Evolutionary conservation across 2,329 filamentous ascomycete genomes (phyloP).

Genomic region (Cytospora mali): DNA sequence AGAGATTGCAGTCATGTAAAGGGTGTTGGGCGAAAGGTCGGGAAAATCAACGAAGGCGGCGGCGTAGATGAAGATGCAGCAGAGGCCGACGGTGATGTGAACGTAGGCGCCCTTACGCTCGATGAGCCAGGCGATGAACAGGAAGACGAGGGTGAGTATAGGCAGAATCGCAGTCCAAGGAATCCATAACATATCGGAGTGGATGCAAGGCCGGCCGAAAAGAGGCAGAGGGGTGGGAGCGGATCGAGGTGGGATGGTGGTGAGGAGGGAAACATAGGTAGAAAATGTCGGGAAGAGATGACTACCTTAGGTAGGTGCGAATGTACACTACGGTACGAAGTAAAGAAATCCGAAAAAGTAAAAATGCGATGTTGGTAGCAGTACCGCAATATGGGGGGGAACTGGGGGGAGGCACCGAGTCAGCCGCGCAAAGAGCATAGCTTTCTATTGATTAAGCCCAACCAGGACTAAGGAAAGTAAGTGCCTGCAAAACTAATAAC

Average conservation of each 20-base stretch:
- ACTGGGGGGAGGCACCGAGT: conserved; percentile 10
- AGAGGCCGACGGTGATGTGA: conserved; percentile 46
- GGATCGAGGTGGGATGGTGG: conserved; percentile 27
- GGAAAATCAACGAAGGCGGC: conserved; percentile 46
- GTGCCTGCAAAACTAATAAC: not conserved
- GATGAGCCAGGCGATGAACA: conserved; percentile 46
- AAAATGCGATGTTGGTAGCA: conserved; percentile 21
- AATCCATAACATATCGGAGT: conserved; percentile 53
- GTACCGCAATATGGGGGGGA: conserved; percentile 1
- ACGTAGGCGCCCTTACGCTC: conserved; percentile 47
- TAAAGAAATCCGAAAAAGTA: conserved; percentile 13
- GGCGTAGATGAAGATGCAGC: conserved; percentile 45
- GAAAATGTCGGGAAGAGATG: not conserved
- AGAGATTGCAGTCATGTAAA: conserved; percentile 42
- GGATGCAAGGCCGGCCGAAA: conserved; percentile 37
- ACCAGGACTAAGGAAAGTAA: conserved; percentile 1
- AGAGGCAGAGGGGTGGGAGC: conserved; percentile 25
- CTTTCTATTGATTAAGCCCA: conserved; percentile 4
- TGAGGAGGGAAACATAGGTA: conserved; percentile 24
- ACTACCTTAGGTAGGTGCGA: not conserved
- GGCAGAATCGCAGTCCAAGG: conserved; percentile 49
- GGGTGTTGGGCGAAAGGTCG: conserved; percentile 40
- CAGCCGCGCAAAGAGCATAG: conserved; percentile 12
- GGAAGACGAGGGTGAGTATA: conserved; percentile 47
- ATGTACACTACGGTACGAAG: not conserved